Conservation (phyloP, 805 yeast species). For the Blastobotrys attinorum region DNA sequence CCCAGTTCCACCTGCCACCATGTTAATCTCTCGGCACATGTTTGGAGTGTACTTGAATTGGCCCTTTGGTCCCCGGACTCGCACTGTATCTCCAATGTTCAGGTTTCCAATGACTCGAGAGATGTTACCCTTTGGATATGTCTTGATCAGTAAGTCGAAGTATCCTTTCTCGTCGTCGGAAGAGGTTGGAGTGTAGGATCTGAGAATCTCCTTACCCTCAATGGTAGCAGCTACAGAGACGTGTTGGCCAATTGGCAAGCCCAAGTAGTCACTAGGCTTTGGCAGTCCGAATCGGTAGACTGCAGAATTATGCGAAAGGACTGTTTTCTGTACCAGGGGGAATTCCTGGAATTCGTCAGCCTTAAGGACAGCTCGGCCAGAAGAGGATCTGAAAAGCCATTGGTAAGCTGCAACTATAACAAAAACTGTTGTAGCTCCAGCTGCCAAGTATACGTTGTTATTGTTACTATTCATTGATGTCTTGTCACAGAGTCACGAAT, state of each 20-base stretch:
- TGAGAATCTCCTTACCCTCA: slow-evolving; percentile 70
- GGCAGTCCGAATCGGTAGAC: slow-evolving; percentile 78
- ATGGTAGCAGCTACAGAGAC: slow-evolving; percentile 71
- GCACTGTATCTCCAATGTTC: slow-evolving; percentile 69
- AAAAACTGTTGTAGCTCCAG: not conserved
- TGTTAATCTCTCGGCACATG: slow-evolving; percentile 62
- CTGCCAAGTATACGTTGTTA: not conserved
- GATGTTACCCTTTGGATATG: slow-evolving; percentile 79
- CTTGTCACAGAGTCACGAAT: too few species aligned
- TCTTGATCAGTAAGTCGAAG: slow-evolving; percentile 77
- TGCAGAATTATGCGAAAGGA: slow-evolving; percentile 76
- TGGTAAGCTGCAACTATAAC: not conserved
- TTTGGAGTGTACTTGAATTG: slow-evolving; percentile 74
- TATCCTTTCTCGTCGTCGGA: slow-evolving; percentile 53
- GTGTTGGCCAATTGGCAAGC: slow-evolving; percentile 93
- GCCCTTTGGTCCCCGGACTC: slow-evolving; percentile 83
- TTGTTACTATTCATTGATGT: too few species aligned
- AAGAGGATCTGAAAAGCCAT: not conserved
- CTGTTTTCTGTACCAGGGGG: slow-evolving; percentile 72
- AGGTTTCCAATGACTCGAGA: slow-evolving; percentile 64
- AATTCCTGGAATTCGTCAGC: slow-evolving; percentile 66
- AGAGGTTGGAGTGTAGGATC: slow-evolving; percentile 88
- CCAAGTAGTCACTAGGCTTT: slow-evolving; percentile 62
- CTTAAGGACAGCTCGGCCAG: slow-evolving; percentile 40
- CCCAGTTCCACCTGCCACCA: slow-evolving; percentile 97